Percentiles rank a stretch among this genome's conserved stretches.
Conservation (phyloP, 2,329 filamentous ascomycete species). For the Epichloe coenophiala region DNA sequence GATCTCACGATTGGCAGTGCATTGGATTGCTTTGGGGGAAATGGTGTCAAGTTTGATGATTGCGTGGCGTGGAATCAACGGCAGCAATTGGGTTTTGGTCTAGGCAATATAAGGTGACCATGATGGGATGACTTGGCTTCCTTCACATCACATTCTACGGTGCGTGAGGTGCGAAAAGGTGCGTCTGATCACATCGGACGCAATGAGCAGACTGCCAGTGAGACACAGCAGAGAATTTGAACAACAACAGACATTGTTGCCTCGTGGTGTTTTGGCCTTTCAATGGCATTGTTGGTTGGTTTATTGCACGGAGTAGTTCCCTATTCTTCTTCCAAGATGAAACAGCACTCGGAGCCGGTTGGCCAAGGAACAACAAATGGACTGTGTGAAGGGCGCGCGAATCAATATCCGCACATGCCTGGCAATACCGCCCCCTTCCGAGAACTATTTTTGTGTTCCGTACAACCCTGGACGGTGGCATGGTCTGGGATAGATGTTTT, state of each 20-base stretch:
- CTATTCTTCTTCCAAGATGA: neutral
- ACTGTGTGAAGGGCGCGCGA: neutral
- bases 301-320: neutral
- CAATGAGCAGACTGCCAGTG: no score
- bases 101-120: no score
- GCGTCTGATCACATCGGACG: no score
- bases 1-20: slow-evolving; percentile 95
- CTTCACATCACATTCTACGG: no score
- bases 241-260: neutral
- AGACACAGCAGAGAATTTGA: neutral
- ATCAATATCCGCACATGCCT: neutral
- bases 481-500: neutral
- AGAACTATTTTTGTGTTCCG: neutral
- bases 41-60: slow-evolving; percentile 73
- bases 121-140: no score
- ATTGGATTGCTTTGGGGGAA: slow-evolving; percentile 84
- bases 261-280: neutral
- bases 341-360: neutral
- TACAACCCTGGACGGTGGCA: neutral
- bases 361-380: slow-evolving; percentile 1
- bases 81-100: slow-evolving; percentile 14
- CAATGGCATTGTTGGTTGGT: neutral
- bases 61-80: slow-evolving; percentile 75
- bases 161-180: no score
- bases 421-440: neutral